Evolutionary conservation across 208 protist genomes (phyloP), one percentile per base, ranked within the genome.

Genomic region (Trypanosoma mega): DNA sequence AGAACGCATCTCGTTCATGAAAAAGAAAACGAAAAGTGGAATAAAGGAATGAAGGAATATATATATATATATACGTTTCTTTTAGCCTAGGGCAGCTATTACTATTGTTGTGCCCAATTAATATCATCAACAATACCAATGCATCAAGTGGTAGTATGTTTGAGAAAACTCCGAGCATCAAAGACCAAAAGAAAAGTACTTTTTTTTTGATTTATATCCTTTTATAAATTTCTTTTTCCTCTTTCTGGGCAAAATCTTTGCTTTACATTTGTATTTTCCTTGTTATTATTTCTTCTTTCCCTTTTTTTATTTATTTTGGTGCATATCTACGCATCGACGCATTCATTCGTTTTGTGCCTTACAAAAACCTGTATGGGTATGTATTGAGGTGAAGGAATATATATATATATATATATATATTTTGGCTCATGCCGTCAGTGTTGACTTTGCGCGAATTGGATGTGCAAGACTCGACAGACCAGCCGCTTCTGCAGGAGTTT

Each of bases 371-470:
- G n/a, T n/a, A n/a, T n/a, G n/a, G n/a, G n/a, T n/a, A n/a, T n/a
- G n/a, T n/a, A n/a, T n/a, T n/a, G n/a, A n/a, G n/a, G n/a, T n/a
- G n/a, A n/a, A n/a, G n/a, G n/a, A n/a, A n/a, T n/a, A n/a, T n/a
- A n/a, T n/a, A n/a, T n/a, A n/a, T n/a, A n/a, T n/a, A n/a, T n/a
- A n/a, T n/a, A n/a, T 16, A 39, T 6, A 12, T 39, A 39, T 39
- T 16, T 6, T 12, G 34, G 12, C 12, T 39, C 30, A 72, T 70
- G 63, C n/a, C 63, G 0, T 70, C 63, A 7, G 57, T 67, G 20
- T 52, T 89, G 20, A 56, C 69, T 9, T 68, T 93, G 23, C 70
- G 63, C 46, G 82, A 93, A 68, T 39, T 93, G 33, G 76, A 77
- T 21, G 65, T 66, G 2, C 57, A 59, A 6, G 68, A 74, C n/a